Evolutionary conservation across 129 eudicot species (phyloP).

Genomic region (Flaveria sonorensis): DNA sequence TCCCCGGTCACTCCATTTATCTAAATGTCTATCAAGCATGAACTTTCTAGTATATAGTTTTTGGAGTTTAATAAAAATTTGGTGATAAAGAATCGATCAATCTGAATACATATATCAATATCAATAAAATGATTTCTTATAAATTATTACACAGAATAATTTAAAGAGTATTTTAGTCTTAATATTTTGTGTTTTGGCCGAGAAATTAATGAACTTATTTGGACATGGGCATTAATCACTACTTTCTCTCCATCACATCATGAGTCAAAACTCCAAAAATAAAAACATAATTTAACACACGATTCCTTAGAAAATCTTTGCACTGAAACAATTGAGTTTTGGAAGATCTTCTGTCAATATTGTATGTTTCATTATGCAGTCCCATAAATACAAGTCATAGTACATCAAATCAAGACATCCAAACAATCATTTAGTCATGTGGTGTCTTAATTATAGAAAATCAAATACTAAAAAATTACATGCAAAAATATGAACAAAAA

Average conservation of each 20-base stretch:
- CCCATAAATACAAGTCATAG: background rate
- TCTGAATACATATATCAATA: too few relatives aligned
- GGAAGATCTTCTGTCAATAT: constrained; percentile 19
- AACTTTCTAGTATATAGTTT: too few relatives aligned
- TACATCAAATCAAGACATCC: background rate
- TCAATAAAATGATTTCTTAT: too few relatives aligned
- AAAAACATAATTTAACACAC: constrained; percentile 13
- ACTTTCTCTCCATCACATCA: constrained; percentile 21
- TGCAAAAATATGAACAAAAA: background rate
- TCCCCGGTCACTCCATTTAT: too few relatives aligned
- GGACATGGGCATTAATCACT: background rate
- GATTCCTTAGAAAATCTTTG: constrained; percentile 31
- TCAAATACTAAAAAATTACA: background rate
- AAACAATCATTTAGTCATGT: background rate
- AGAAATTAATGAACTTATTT: constrained; percentile 7
- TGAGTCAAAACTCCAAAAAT: background rate
- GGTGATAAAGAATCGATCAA: too few relatives aligned
- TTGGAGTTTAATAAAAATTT: too few relatives aligned
- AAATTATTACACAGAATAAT: background rate
- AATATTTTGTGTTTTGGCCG: background rate
- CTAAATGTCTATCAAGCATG: too few relatives aligned
- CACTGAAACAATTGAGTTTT: constrained; percentile 19
- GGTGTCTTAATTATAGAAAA: background rate
- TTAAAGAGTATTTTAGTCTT: background rate
- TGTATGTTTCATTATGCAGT: constrained; percentile 4